Evolutionary conservation across 805 yeast genomes (phyloP), one percentile per base, ranked within the genome.

Genomic region (Starmerella potacharoeniae): DNA sequence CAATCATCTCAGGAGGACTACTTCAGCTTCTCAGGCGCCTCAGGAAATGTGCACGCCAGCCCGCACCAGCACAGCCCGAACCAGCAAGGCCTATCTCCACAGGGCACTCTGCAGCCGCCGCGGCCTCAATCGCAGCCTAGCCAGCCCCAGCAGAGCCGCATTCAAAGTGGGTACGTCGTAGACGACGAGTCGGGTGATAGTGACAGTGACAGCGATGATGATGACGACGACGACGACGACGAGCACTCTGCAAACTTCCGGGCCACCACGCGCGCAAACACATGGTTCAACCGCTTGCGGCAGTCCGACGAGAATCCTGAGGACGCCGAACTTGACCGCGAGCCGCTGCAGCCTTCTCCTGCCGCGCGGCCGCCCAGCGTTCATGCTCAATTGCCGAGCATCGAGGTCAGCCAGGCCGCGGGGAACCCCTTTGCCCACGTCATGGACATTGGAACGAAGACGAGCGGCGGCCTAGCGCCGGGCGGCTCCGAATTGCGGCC

Each of bases 401-500:
- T 51, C 16, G 56, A 56, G 9, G 52, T 49, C 49, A 60, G 45
- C 49, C 57, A 40, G 43, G 59, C 33, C 34, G 50, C 53, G 5
- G 39, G 51, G 10, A 53, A 60, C 39, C 60, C 62, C 14, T 56
- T 48, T 22, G 49, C 50, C 9, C 34, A 55, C 30, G 36, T 66
- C 30, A 52, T 66, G 52, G 70, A 67, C 48, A 57, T 66, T 10
- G 69, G 69, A 16, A 39, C 62, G 4, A 46, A 57, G 28, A 58
- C 62, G 6, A 60, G 65, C 35, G 70, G 69, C 9, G 71, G 72
- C 0, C 40, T 46, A 1, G 49, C 70, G 0, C 70, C 71, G 0
- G 71, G 71, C 0, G 68, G 67, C 1, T 54, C 52, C 2, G 58
- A 44, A n/a, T 5, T 16, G 11, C 49, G 43, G 14, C 53, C 39